phyloP scores from a whole-genome alignment of 768 basidiomycete species.

The Hericium coralloides region DNA sequence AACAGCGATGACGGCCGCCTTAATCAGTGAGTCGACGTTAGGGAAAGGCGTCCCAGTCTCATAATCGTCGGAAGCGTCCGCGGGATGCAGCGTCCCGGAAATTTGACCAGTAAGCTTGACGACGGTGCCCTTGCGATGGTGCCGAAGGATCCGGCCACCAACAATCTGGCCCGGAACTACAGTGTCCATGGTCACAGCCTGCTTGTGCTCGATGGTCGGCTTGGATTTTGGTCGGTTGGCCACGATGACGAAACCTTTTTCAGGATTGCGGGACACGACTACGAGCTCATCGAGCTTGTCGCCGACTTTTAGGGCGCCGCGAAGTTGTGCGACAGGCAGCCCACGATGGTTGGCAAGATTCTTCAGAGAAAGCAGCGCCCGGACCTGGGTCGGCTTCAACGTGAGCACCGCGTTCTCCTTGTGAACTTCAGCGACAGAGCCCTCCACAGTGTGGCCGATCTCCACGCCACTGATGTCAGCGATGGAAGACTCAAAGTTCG shows the following conservation, averaged over 20 bases:
- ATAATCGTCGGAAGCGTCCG: conserved; percentile 77
- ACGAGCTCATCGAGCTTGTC: conserved; percentile 69
- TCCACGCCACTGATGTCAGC: conserved; percentile 66
- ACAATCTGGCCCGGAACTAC: conserved; percentile 67
- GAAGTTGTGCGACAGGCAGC: conserved; percentile 57
- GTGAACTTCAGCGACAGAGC: conserved; percentile 72
- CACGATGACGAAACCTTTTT: conserved; percentile 81
- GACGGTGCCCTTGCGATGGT: conserved; percentile 62
- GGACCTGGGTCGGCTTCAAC: conserved; percentile 58
- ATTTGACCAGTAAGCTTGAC: conserved; percentile 69
- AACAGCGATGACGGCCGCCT: conserved; percentile 61
- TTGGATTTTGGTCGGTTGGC: conserved; percentile 60
- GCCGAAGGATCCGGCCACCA: conserved; percentile 70
- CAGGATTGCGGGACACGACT: conserved; percentile 83
- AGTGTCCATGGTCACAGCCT: conserved; percentile 52
- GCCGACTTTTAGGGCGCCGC: conserved; percentile 51
- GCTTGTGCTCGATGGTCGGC: conserved; percentile 36
- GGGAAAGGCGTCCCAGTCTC: conserved; percentile 49
- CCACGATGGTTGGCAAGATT: conserved; percentile 77
- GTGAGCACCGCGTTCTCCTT: conserved; percentile 74
- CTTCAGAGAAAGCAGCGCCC: conserved; percentile 80
- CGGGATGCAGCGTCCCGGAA: conserved; percentile 71
- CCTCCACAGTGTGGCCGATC: conserved; percentile 67
- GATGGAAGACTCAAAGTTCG: conserved; percentile 37
- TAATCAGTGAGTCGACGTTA: conserved; percentile 54